Base-by-base conservation (phyloP, 441 rosid genomes). In the Brassica balearica region DNA sequence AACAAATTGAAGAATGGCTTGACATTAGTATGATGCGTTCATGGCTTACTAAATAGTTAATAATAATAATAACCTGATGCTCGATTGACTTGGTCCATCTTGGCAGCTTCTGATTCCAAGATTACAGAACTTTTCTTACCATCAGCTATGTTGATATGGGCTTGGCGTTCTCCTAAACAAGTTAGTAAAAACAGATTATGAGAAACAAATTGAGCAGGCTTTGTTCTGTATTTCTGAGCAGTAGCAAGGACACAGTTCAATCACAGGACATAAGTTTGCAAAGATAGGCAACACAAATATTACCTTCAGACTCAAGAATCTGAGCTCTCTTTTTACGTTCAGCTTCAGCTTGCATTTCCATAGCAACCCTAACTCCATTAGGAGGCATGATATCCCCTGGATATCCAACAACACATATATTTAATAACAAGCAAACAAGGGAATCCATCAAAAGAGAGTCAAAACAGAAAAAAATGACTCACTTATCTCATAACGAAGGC, bases 261-360 rank as follows among this genome's bases (percentile, higher is more conserved):
- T 61, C 20, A 51, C 14, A 12, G 15, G 51, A 65, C 65, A 65
- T 12, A 36, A 20, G 23, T 53, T 32, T 8, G 12, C 78, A 36
- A 67, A 6, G 10, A 34, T 14, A 5, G 62, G 11, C 25, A 29
- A 38, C 6, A 17, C 32, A 59, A 25, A 41, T 41, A 43, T 56
- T 76, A 90, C 98, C 95, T 90, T 94, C 96, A 67, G 98, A 90
- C 72, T 94, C 93, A 36, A 92, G 92, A 82, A 94, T 82, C 80
- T 88, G 96, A 77, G 97, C 96, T 84, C 97, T 87, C 86, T 83
- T 89, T 80, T 83, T 94, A 72, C 95, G 95, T 75, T 94, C 97
- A 58, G 98, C 98, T 85, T 94, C 98, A 68, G 96, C 97, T 78
- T 94, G 98, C 97, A 91, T 89, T 82, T 91, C 98, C 98, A 94